Evolutionary conservation across 2,329 filamentous ascomycete species (phyloP), one percentile per base, ranked within the genome.

Genomic region (Metarhizium anisopliae): DNA sequence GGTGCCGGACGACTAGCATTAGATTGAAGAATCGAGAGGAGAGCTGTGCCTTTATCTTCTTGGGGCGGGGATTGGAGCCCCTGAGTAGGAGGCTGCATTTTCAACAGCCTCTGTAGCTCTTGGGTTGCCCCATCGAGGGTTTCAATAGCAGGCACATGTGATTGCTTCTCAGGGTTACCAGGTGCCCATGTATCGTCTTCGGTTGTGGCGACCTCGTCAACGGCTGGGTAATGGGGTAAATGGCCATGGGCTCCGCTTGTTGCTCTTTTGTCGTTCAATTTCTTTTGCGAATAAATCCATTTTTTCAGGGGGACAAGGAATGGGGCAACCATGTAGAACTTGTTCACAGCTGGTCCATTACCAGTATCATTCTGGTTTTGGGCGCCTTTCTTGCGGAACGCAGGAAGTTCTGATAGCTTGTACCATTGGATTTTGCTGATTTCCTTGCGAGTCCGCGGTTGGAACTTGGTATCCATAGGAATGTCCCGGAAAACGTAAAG

Each of bases 371-470:
- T 79, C n/a, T 84, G 79, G 16, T 64, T 67, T 55, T 82, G 78
- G 13, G 75, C 75, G 18, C 77, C 77, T 66, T 87, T 91, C 68
- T 87, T 89, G 55, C 85, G 84, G 64, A 90, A 85, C 0, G 89
- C 90, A 1, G 94, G 93, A 30, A 99, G 79, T 58, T 96, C 91
- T 0, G 87, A 88, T 45, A 99, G 76, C 63, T 85, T 90, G 74
- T 95, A 96, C 94, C 94, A 99, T 67, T 90, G 79, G 58, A 99
- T 96, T 72, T 90, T 95, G 72, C 93, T 95, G 67, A 99, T 99
- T 70, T 99, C 95, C 71, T 97, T 97, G 55, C 95, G 81, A 6
- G 94, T 97, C 63, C 86, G 86, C 4, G 95, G 90, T 69, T 93
- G 88, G 66, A 99, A 99, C 58, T 85, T 71, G 0, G 90, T 93